phyloP scores from a whole-genome alignment of 768 basidiomycete species.

The Daedaleopsis sinensis region DNA sequence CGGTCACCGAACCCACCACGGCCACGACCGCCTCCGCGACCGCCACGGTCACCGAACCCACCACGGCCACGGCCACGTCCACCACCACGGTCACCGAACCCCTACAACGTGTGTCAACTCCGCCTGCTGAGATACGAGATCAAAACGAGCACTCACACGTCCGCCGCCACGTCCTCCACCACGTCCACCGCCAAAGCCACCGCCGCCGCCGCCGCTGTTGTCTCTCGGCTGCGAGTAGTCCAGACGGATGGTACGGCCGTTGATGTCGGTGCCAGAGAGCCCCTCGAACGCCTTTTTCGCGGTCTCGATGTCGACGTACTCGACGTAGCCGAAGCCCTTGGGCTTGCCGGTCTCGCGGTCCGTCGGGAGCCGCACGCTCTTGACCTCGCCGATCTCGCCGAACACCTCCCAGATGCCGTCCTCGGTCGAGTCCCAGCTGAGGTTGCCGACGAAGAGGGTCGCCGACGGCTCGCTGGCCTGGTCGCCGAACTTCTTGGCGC shows the following conservation, averaged over 20 bases:
- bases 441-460: constrained; percentile 89
- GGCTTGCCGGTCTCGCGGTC: constrained; percentile 88
- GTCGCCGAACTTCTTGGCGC: constrained; percentile 81
- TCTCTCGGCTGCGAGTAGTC: constrained; percentile 89
- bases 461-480: constrained; percentile 62
- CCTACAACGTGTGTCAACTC: neutral
- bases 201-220: constrained; percentile 52
- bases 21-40: constrained; percentile 36
- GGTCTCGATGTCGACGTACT: constrained; percentile 79
- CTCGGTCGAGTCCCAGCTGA: constrained; percentile 79
- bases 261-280: constrained; percentile 72
- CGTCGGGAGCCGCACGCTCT: constrained; percentile 88
- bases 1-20: constrained; percentile 33
- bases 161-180: constrained; percentile 29
- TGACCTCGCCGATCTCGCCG: constrained; percentile 82
- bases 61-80: constrained; percentile 26
- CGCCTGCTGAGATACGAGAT: constrained; percentile 3
- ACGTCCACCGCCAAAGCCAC: constrained; percentile 36
- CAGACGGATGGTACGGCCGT: constrained; percentile 78
- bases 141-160: constrained; percentile 25
- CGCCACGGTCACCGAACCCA: constrained; percentile 44
- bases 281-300: constrained; percentile 82
- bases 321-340: constrained; percentile 97
- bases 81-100: constrained; percentile 30
- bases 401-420: constrained; percentile 90